Evolutionary conservation across 2,329 filamentous ascomycete species (phyloP), one percentile per base, ranked within the genome.

Genomic region (Metarhizium album): DNA sequence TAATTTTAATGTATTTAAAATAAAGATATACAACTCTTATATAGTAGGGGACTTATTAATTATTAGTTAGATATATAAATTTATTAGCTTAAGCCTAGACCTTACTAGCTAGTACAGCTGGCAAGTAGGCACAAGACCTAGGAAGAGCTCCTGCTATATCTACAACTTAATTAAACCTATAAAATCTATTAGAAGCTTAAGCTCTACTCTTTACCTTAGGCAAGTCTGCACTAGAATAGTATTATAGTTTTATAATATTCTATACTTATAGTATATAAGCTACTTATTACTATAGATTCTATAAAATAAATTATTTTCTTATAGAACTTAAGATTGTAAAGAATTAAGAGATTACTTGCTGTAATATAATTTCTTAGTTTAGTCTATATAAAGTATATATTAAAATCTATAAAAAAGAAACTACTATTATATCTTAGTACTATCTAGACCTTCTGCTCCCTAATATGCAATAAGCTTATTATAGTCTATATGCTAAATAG

Each of bases 331-430:
- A 31, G 11, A 31, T 5, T 31, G 29, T 31, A 31, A 31, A 31
- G 11, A 5, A 31, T 5, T 31, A 31, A 11, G 5, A 31, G 29
- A 31, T 5, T 31, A 5, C 29, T 31, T n/a, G n/a, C n/a, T n/a
- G 11, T 31, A 31, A 11, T 31, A 31, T 31, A 31, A 11, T 42
- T 6, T 42, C 5, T 6, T 42, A 42, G 16, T 42, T 42, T 16
- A 6, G 7, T 42, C 13, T 49, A 42, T 49, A 42, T 49, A 49
- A 49, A 49, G 18, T 42, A 42, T 18, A 42, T 42, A 49, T 42
- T 42, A 49, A 42, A 49, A 49, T 42, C 31, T 42, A 42, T 49
- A 49, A 42, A 42, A 6, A 49, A 29, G 18, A 49, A 22, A 27
- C 31, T 42, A n/a, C 24, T 49, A 49, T 49, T 49, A 42, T 42